Conservation (phyloP, 768 basidiomycete species). For the Chalciporus piperatus region DNA sequence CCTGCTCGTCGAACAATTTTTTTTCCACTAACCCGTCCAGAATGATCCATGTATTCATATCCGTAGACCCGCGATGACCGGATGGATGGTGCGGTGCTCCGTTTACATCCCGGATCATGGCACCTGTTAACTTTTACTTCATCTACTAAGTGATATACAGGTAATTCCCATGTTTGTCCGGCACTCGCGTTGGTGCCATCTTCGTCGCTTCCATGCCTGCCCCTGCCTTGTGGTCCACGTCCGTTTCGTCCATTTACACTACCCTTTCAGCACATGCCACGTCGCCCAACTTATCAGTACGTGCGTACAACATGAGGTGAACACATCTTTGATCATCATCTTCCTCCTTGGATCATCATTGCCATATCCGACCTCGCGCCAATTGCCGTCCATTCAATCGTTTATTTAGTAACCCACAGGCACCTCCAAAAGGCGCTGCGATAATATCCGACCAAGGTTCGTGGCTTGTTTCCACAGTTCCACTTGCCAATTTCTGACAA, state of each 20-base stretch:
- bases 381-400: constrained; percentile 30
- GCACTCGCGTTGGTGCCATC: constrained; percentile 4
- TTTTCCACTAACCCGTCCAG: constrained; percentile 12
- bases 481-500: constrained; percentile 17
- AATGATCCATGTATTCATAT: constrained; percentile 29
- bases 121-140: constrained; percentile 10
- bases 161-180: constrained; percentile 15
- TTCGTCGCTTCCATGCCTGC: constrained; percentile 24
- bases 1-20: constrained; percentile 16
- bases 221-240: constrained; percentile 23
- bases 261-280: constrained; percentile 28
- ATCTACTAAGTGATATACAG: constrained; percentile 13
- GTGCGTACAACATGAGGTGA: constrained; percentile 34
- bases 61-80: constrained; percentile 32
- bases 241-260: constrained; percentile 21
- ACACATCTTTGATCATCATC: constrained; percentile 28
- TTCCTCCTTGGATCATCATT: constrained; percentile 20
- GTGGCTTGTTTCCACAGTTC: not conserved
- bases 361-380: constrained; percentile 20
- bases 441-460: constrained; percentile 32
- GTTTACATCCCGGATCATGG: constrained; percentile 32
- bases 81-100: constrained; percentile 21
- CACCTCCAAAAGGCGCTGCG: constrained; percentile 22
- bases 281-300: constrained; percentile 24
- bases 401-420: constrained; percentile 25